Evolutionary conservation across 306 rosid species (phyloP), one percentile per base, ranked within the genome.

Genomic region (Citrullus mucosospermus): DNA sequence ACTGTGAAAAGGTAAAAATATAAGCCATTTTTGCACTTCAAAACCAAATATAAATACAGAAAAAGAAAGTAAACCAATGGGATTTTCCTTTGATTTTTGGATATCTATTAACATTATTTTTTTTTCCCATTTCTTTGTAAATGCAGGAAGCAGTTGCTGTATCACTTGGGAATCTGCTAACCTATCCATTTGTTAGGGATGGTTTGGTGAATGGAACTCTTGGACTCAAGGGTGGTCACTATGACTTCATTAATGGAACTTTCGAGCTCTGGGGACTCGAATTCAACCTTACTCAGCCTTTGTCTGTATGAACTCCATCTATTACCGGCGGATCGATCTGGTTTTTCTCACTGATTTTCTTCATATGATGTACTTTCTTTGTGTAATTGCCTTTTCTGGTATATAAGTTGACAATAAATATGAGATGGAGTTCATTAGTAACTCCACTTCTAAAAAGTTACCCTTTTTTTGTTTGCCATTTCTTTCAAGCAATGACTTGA

Each of bases 221-320:
- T 43, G 87, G 84, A 80, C 77, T 95, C 48, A 91, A 91, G 84
- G 98, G 98, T 20, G 98, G 90, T 51, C 73, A 95, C 86, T 95
- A 95, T 78, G 96, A 95, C 91, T 95, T 95, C 79, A 86, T 92
- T 48, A 95, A 86, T 5, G 97, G 98, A 70, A 10, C 75, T 14
- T 95, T 95, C 80, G 98, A 95, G 93, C 92, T 95, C 50, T 92
- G 98, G 97, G 87, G 86, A 66, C 96, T 95, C 75, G 88, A 95
- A 53, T 92, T 90, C 88, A 91, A 90, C 78, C 87, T 95, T 79
- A 67, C 89, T 77, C 78, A 92, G 15, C 44, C 88, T 85, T 68
- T 96, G 89, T 90, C 97, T 88, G 98, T 91, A 92, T 95, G 98
- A 94, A 79, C 92, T 79, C 58, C 77, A 84, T 74, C 85, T 84